Evolutionary conservation across 352 stramenopile genomes (phyloP).

Genomic region (Phytophthora sp.): DNA sequence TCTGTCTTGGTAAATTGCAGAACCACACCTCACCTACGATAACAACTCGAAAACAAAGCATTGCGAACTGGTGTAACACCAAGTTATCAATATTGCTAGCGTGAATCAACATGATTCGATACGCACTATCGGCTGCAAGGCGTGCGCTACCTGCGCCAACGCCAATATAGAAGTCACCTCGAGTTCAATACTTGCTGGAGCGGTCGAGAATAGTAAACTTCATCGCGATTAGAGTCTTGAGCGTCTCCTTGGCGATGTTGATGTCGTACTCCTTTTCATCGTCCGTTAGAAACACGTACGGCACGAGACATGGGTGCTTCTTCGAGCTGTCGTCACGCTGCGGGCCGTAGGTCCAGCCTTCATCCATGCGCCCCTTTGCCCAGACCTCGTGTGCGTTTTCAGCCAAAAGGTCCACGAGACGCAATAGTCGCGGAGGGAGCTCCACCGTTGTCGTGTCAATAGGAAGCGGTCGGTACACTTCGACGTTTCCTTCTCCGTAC

Average conservation of each 20-base stretch:
- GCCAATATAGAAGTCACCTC: conserved; percentile 5
- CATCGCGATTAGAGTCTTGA: conserved; percentile 89
- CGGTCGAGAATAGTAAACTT: conserved; percentile 84
- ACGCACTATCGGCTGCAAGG: conserved; percentile 4
- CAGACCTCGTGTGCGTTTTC: conserved; percentile 91
- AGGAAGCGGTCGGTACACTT: conserved; percentile 75
- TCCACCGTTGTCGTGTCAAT: conserved; percentile 81
- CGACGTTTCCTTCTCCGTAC: conserved; percentile 62
- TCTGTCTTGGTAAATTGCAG: not conserved
- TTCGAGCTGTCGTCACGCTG: conserved; percentile 77
- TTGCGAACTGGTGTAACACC: conserved; percentile 4
- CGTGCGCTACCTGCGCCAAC: conserved; percentile 2
- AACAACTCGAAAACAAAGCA: not conserved
- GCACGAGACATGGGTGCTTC: conserved; percentile 87
- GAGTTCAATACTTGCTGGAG: conserved; percentile 58
- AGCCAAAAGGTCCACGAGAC: conserved; percentile 80
- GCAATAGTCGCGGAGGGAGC: conserved; percentile 63
- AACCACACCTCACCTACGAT: not conserved
- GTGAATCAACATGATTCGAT: not conserved
- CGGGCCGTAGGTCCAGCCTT: conserved; percentile 87
- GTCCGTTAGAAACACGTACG: conserved; percentile 90
- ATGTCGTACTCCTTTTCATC: conserved; percentile 90
- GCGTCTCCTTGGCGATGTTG: conserved; percentile 87
- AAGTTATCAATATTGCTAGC: conserved; percentile 24
- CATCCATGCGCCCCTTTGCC: conserved; percentile 87